Evolutionary conservation across 345 rosid genomes (phyloP), one percentile per base, ranked within the genome.

Genomic region (Durio zibethinus): DNA sequence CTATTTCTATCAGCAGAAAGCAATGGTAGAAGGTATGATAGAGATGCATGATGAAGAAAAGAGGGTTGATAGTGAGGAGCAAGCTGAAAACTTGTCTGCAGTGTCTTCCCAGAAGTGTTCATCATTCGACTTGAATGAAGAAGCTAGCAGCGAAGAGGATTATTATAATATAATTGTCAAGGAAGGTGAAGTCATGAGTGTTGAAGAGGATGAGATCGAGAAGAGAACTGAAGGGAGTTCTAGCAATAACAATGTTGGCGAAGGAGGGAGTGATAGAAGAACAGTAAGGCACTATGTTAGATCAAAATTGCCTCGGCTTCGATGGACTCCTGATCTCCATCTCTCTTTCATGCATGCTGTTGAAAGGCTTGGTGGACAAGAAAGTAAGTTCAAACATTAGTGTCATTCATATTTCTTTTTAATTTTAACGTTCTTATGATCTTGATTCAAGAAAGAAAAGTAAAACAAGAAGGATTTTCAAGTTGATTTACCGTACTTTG

Each of bases 281-380:
- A 36, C 74, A 10, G 96, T 92, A 7, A 86, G 98, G 77, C 97
- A 93, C 66, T 92, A 94, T 42, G 83, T 89, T 56, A 82, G 97
- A 81, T 92, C 96, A 12, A 92, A 91, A 81, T 79, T 84, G 80
- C 98, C 97, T 3, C 81, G 98, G 23, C 94, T 94, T 20, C 88
- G 98, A 4, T 94, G 98, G 98, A 94, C 98, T 79, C 97, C 91
- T 5, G 97, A 90, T 60, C 93, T 94, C 56, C 97, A 94, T 84
- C 91, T 85, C 47, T 85, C 94, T 38, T 94, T 94, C 73, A 86
- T 91, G 38, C 89, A 85, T 16, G 97, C 96, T 2, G 91, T 94
- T 4, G 91, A 91, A 77, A 86, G 92, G 78, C 97, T 94, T 69
- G 97, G 98, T 15, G 96, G 97, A 36, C 97, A 89, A 87, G 95